Percentiles rank a stretch among this genome's conserved stretches.
Conservation (phyloP, 129 eudicot genomes). For the Ambrosia artemisiifolia region DNA sequence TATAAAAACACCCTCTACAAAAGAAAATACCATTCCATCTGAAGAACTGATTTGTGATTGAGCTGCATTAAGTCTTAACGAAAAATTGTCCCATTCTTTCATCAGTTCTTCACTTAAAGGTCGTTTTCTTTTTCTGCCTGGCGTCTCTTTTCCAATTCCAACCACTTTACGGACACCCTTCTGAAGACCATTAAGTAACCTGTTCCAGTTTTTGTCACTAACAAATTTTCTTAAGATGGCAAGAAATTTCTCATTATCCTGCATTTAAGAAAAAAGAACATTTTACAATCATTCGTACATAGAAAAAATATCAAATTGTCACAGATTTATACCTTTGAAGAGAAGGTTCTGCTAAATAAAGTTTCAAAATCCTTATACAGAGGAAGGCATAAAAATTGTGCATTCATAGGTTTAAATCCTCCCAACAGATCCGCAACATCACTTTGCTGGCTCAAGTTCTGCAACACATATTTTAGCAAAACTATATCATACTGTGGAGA, state of each 20-base stretch:
- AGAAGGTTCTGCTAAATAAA: slow-evolving; percentile 50
- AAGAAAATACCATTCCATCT: slow-evolving; percentile 87
- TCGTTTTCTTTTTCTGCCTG: slow-evolving; percentile 68
- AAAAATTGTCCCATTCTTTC: slow-evolving; percentile 58
- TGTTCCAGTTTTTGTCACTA: slow-evolving; percentile 64
- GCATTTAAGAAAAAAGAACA: not conserved
- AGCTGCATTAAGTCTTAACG: slow-evolving; percentile 61
- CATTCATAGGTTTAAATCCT: slow-evolving; percentile 80
- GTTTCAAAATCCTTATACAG: slow-evolving; percentile 73
- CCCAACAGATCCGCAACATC: slow-evolving; percentile 90
- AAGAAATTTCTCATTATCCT: slow-evolving; percentile 60
- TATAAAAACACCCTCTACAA: slow-evolving; percentile 91
- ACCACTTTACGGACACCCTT: slow-evolving; percentile 40
- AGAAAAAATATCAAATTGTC: slow-evolving; percentile 1
- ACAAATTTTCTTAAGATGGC: slow-evolving; percentile 37
- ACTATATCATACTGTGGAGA: slow-evolving; percentile 18
- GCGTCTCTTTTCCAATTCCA: slow-evolving; percentile 37
- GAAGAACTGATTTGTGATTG: slow-evolving; percentile 53
- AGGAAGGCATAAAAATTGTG: slow-evolving; percentile 69
- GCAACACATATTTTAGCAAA: slow-evolving; percentile 27
- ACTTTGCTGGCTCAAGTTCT: slow-evolving; percentile 99
- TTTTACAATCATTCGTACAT: not conserved
- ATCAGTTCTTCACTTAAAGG: slow-evolving; percentile 43
- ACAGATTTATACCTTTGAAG: slow-evolving; percentile 50
- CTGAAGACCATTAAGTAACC: slow-evolving; percentile 45